Conservation (phyloP, 176 grass and related monocot species). For the Eragrostis nindensis region DNA sequence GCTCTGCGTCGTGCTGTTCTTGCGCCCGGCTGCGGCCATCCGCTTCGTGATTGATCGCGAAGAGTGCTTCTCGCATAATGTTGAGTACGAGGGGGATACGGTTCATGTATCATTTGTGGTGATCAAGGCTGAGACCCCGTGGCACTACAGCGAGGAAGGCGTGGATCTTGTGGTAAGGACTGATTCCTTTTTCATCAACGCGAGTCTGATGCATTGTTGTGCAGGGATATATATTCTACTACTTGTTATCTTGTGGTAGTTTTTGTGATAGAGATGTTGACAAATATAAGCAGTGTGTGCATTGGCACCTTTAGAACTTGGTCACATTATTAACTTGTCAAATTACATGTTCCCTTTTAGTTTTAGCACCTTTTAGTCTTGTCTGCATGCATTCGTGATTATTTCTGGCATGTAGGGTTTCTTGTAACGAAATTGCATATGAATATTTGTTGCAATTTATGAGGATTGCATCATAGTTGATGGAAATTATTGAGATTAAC, state of each 20-base stretch:
- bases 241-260: neutral
- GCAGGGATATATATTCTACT: too few species aligned
- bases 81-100: slow-evolving; percentile 90
- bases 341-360: neutral
- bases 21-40: slow-evolving; percentile 56
- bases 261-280: too few species aligned
- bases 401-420: neutral
- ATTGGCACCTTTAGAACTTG: neutral
- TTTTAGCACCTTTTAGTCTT: neutral
- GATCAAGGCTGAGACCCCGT: slow-evolving; percentile 88
- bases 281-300: too few species aligned
- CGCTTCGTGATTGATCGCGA: slow-evolving; percentile 96
- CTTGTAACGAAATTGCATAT: neutral
- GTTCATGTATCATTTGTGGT: slow-evolving; percentile 93
- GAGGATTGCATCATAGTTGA: neutral
- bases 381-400: neutral
- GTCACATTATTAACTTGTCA: neutral
- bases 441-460: neutral
- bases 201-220: neutral
- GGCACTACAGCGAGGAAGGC: slow-evolving; percentile 96
- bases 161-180: slow-evolving; percentile 92
- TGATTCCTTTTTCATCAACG: neutral
- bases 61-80: slow-evolving; percentile 94
- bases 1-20: slow-evolving; percentile 38
- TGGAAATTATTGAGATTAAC: neutral